Evolutionary conservation across 208 protist genomes (phyloP).

Genomic region (Crithidia brevicula): DNA sequence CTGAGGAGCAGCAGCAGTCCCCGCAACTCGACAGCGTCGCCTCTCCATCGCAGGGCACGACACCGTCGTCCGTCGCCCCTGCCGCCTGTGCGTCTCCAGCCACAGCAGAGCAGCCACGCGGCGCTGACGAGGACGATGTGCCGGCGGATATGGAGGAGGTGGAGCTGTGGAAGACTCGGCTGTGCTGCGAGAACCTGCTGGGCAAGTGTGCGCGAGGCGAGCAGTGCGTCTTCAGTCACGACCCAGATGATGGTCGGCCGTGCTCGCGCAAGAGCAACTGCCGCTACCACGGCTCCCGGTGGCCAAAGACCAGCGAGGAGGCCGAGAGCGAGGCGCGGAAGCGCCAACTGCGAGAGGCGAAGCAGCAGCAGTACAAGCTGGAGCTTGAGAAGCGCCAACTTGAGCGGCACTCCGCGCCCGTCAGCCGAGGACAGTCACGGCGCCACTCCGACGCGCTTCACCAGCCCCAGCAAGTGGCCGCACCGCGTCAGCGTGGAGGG

Average conservation of each 20-base stretch:
- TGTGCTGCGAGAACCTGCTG: conserved; percentile 74
- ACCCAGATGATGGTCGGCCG: conserved; percentile 64
- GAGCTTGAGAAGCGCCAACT: conserved; percentile 18
- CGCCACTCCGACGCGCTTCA: conserved; percentile 6
- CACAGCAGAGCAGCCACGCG: background rate
- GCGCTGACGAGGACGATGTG: background rate
- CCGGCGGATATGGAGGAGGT: conserved; percentile 41
- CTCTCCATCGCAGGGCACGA: too few relatives aligned
- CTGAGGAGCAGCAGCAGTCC: conserved; percentile 9
- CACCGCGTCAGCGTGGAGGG: conserved; percentile 1
- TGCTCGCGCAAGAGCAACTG: conserved; percentile 74
- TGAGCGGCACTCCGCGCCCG: conserved; percentile 16
- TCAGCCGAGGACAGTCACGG: background rate
- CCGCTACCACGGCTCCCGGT: conserved; percentile 60
- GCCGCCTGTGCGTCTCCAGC: background rate
- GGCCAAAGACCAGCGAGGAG: conserved; percentile 47
- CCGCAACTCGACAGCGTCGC: background rate
- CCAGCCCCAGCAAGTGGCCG: conserved; percentile 15
- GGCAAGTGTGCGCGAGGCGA: conserved; percentile 42
- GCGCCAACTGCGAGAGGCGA: conserved; percentile 17
- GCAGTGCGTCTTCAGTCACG: conserved; percentile 71
- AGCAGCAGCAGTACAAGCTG: conserved; percentile 15
- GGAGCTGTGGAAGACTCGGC: conserved; percentile 60
- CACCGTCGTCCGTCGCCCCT: background rate
- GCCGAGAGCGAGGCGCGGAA: conserved; percentile 15